Evolutionary conservation across 179 eudicot genomes (phyloP).

Genomic region (Vitellaria paradoxa): DNA sequence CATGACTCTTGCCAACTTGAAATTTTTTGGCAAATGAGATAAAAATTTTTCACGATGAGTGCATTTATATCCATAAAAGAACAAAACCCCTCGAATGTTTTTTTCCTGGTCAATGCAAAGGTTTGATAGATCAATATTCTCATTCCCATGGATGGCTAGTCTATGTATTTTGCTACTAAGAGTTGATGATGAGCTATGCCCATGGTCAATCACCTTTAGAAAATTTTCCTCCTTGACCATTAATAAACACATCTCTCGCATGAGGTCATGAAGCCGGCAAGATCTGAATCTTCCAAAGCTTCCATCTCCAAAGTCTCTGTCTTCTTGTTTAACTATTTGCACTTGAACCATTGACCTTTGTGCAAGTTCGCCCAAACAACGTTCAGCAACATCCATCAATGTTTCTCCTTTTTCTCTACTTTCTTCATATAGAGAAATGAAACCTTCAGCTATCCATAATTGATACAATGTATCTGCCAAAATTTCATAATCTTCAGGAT

Average conservation of each 20-base stretch:
- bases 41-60: not conserved
- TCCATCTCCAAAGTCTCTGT: not conserved
- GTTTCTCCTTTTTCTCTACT: not conserved
- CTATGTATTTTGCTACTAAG: not conserved
- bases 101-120: not conserved
- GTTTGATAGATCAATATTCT: not conserved
- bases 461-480: not conserved
- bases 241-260: constrained; percentile 15
- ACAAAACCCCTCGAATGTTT: not conserved
- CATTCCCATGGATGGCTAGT: not conserved
- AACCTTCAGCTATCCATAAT: constrained; percentile 25
- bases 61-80: not conserved
- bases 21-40: not conserved
- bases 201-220: not conserved
- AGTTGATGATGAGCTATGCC: not conserved
- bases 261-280: constrained; percentile 18
- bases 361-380: constrained; percentile 7
- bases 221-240: constrained; percentile 18
- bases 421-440: not conserved
- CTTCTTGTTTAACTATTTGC: not conserved
- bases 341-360: constrained; percentile 18
- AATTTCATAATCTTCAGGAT: constrained; percentile 17
- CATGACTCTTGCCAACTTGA: constrained; percentile 31
- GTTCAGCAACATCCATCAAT: constrained; percentile 17
- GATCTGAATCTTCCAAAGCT: not conserved